Percentiles rank a stretch among this genome's conserved stretches.
Conservation (phyloP, 352 stramenopile species). For the Ophiocytium majus region DNA sequence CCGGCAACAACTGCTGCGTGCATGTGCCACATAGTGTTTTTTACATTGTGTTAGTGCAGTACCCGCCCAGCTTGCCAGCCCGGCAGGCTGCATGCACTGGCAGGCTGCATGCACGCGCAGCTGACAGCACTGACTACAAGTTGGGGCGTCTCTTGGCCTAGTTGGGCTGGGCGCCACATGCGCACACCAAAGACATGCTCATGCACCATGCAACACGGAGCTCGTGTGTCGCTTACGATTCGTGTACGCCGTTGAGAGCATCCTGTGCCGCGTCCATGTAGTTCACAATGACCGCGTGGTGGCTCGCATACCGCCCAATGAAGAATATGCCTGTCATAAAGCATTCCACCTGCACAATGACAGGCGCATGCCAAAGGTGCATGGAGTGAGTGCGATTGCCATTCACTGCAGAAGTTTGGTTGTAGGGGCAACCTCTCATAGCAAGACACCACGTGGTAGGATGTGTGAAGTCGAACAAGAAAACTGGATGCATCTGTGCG, state of each 20-base stretch:
- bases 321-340: background rate
- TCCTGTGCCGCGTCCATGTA: background rate
- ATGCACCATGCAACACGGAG: no score
- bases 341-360: background rate
- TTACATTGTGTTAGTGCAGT: no score
- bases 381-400: background rate
- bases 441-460: background rate
- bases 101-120: no score
- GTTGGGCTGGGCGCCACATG: no score
- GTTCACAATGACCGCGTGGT: background rate
- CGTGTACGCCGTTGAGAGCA: background rate
- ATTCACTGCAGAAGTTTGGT: background rate
- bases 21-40: no score
- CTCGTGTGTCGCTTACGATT: no score
- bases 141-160: no score
- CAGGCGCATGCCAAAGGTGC: background rate
- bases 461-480: background rate
- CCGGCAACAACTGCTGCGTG: no score
- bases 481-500: background rate
- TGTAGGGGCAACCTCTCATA: background rate
- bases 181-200: no score
- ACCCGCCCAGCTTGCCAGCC: no score
- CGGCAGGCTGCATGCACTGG: no score
- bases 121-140: no score
- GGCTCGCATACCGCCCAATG: background rate